Conservation (phyloP, 305 asterid species). For the Salvia sclarea region DNA sequence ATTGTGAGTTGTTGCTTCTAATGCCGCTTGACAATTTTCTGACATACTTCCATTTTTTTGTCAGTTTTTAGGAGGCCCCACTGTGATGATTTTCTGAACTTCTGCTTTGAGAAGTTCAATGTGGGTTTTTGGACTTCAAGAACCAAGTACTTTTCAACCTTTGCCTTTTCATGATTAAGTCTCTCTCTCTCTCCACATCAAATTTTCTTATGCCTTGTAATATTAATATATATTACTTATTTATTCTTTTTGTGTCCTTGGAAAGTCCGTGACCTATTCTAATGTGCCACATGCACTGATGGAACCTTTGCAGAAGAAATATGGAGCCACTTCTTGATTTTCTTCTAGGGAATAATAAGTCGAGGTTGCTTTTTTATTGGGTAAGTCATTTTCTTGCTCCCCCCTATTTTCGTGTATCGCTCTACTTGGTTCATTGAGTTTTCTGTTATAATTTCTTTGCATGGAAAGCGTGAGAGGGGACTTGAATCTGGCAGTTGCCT, state of each 20-base stretch:
- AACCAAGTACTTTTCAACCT: conserved; percentile 56
- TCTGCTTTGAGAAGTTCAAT: conserved; percentile 75
- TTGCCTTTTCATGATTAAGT: conserved; percentile 29
- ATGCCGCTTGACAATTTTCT: conserved; percentile 30
- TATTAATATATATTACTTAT: conserved; percentile 2
- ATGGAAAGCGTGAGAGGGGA: not conserved
- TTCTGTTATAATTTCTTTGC: not conserved
- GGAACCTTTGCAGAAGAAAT: conserved; percentile 64
- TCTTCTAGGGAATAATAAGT: conserved; percentile 59
- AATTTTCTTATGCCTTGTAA: not conserved
- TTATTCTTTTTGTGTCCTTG: conserved; percentile 17
- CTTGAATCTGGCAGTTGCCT: not conserved
- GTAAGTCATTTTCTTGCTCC: conserved; percentile 45
- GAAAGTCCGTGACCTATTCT: conserved; percentile 15
- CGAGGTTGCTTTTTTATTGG: conserved; percentile 75
- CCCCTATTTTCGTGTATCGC: not conserved
- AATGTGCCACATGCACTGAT: conserved; percentile 26
- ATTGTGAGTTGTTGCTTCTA: conserved; percentile 22
- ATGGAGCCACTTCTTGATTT: conserved; percentile 66
- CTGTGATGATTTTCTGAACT: conserved; percentile 76
- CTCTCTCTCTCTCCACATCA: conserved; percentile 22
- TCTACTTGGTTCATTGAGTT: not conserved
- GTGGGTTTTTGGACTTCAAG: conserved; percentile 94
- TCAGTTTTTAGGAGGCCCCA: conserved; percentile 87
- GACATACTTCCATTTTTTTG: conserved; percentile 36